Percentiles rank a stretch among this genome's conserved stretches.
These are phyloP conservation scores for Lachnellula hyalina DNA, from an alignment of 2,329 filamentous ascomycete species.

Conservation along the genomic window DNA sequence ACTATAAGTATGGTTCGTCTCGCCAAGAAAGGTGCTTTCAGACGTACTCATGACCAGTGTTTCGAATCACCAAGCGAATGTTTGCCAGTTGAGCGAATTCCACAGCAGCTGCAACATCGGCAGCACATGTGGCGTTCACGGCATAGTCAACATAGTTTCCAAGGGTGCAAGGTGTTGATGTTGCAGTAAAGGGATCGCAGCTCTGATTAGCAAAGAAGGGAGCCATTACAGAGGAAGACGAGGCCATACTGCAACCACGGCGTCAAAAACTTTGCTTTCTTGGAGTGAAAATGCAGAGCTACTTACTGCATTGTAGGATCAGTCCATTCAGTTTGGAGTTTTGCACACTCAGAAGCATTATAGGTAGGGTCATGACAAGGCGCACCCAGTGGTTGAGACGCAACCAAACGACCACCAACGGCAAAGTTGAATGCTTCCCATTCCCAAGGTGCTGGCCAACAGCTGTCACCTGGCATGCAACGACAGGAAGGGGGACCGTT, in stretches of 20 bases:
- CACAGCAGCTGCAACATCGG: constrained; percentile 31
- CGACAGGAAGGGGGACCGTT: neutral
- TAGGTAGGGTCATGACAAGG: constrained; percentile 23
- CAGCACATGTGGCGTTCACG: constrained; percentile 22
- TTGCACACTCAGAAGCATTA: constrained; percentile 18
- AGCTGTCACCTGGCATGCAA: constrained; percentile 8
- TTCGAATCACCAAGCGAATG: constrained; percentile 44
- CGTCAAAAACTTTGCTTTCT: neutral
- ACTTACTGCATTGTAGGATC: neutral
- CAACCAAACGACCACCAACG: constrained; percentile 36
- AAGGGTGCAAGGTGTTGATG: constrained; percentile 34
- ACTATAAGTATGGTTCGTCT: too few relatives aligned
- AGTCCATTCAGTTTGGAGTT: constrained; percentile 30
- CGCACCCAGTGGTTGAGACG: constrained; percentile 25
- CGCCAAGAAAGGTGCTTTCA: too few relatives aligned
- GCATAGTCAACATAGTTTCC: constrained; percentile 35
- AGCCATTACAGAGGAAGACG: constrained; percentile 38
- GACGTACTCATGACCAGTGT: constrained; percentile 49
- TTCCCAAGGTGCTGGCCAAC: constrained; percentile 41
- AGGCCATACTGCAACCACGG: constrained; percentile 26
- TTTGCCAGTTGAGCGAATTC: constrained; percentile 34
- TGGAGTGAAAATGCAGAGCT: neutral
- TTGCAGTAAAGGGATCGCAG: constrained; percentile 30
- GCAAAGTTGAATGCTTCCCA: constrained; percentile 44
- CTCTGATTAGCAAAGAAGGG: constrained; percentile 36